Base-by-base conservation (phyloP, 768 basidiomycete species). In the Podaxis carcinomalis region DNA sequence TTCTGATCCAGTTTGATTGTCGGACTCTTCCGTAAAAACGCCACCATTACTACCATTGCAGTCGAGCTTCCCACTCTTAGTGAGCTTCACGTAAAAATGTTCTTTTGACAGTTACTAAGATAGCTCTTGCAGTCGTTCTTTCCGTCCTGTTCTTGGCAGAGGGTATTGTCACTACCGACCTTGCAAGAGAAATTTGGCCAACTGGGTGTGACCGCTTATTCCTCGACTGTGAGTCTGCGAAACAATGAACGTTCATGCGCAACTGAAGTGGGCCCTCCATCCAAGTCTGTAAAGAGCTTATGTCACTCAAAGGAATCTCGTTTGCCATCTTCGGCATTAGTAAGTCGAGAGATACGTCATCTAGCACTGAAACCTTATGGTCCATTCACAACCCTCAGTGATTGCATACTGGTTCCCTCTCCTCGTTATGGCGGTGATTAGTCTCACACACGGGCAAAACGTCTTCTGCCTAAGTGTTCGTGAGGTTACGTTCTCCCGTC, bases 401-500 rank as follows among this genome's bases (percentile, higher is more conserved):
- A 19, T 19, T 36, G 46, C 37, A 13, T 57, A 57, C 11, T 57
- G 56, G 44, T 21, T 57, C 9, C 56, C 56, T 32, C 56, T 57
- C 5, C 19, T 47, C 14, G 10, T 57, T 13, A 57, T 57, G 56
- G 16, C 16, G 10, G 11, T 47, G 11, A 57, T 57, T 23, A n/a
- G 46, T 5, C n/a, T 57, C 28, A 57, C 42, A 19, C 56, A 57
- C 4, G 56, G 56, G 37, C 56, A 37, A 11, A 57, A 57, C 32
- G 6, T 16, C 36, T 19, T 57, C 19, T 5, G 28, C 4, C 56
- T 35, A n/a, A 49, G 56, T 21, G 32, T 57, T 21, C 56, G 46
- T 16, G 56, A 57, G n/a, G 44, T 57, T 7, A 19, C 5, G 5
- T 49, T 49, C 16, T 57, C 56, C 3, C 28, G 6, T 2, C 46